Evolutionary conservation across 108 stramenopile genomes (phyloP), one percentile per base, ranked within the genome.

Genomic region (Skeletonema tropicum): DNA sequence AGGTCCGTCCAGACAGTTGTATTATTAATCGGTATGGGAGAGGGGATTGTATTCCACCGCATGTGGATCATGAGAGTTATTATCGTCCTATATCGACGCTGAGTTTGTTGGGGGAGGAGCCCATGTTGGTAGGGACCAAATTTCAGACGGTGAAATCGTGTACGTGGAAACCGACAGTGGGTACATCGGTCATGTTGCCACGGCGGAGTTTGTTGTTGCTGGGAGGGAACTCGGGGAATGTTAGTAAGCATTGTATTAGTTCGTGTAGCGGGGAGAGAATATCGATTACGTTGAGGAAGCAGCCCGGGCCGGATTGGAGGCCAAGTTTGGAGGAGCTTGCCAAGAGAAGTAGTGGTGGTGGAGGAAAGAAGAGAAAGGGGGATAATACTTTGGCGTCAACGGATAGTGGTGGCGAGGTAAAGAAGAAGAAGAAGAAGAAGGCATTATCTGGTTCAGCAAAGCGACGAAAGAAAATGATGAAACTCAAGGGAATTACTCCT

Each of bases 211-310:
- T 83, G 15, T 60, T 83, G 12, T 65, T 83, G 49, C 65, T 83
- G n/a, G 82, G 82, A 10, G 82, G 82, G 30, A 83, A 83, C 64
- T 55, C 77, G 11, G 82, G 73, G 3, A 79, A 68, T 64, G 45
- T 83, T 45, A 65, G 72, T 30, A 83, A 83, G 73, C 82, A 83
- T 68, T 83, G 82, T 65, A 74, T 83, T 52, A 74, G 73, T 57
- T 55, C 81, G 9, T 82, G 81, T 57, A 68, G 46, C 3, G 81
- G 77, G 14, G 64, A 58, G 14, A 64, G 81, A 23, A 79, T 83
- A 68, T 83, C 77, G 23, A 77, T 83, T 12, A 83, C 82, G 5
- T 49, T 83, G 64, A 39, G 82, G 33, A 83, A 79, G 23, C 82
- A 83, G 32, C 82, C 82, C 12, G 71, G 71, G 49, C 77, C 76